Conservation (phyloP, 2,329 filamentous ascomycete species). For the Xylariaceae sp. region DNA sequence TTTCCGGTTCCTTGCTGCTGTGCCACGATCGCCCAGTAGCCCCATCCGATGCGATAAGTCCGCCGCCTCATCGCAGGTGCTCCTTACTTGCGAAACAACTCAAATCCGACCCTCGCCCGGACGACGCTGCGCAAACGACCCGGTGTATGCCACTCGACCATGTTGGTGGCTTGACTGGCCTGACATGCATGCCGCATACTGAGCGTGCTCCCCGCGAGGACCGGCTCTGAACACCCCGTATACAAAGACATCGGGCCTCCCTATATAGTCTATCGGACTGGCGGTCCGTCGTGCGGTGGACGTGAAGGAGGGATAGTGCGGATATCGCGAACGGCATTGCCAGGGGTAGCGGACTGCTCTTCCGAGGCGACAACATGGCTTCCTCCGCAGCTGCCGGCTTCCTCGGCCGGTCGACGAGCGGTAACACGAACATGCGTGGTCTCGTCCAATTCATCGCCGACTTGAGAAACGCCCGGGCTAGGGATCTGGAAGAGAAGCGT, state of each 20-base stretch:
- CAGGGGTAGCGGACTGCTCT: constrained; percentile 12
- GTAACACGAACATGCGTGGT: constrained; percentile 65
- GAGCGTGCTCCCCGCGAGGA: constrained; percentile 21
- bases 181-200: constrained; percentile 24
- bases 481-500: constrained; percentile 95
- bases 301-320: constrained; percentile 10
- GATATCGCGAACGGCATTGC: constrained; percentile 10
- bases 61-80: neutral
- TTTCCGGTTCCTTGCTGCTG: constrained; percentile 7
- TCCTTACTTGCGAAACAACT: neutral
- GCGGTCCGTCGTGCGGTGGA: constrained; percentile 10
- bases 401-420: constrained; percentile 57
- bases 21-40: constrained; percentile 7
- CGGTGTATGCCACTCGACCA: constrained; percentile 16
- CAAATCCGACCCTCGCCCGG: no score
- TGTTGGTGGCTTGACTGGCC: constrained; percentile 23
- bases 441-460: constrained; percentile 98
- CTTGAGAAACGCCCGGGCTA: constrained; percentile 84
- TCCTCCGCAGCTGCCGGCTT: constrained; percentile 49
- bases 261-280: constrained; percentile 9
- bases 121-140: constrained; percentile 7
- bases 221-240: no score
- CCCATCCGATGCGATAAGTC: neutral
- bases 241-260: neutral
- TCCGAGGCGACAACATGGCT: constrained; percentile 38